Conservation (phyloP, 257 asterid species). For the Gentiana dahurica region DNA sequence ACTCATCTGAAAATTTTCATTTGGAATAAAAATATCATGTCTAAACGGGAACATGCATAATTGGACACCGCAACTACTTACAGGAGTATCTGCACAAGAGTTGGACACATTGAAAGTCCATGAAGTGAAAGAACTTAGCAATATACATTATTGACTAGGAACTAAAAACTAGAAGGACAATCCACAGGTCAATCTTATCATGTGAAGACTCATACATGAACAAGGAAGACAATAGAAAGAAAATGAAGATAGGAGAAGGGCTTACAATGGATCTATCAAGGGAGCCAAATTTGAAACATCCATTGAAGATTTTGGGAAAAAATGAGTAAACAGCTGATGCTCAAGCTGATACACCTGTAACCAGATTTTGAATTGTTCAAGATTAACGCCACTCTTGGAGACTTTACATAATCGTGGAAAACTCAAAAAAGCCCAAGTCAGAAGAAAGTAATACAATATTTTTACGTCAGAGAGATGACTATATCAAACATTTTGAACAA, state of each 20-base stretch:
- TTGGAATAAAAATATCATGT: too few relatives aligned
- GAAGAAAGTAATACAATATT: not conserved
- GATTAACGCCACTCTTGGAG: constrained; percentile 1
- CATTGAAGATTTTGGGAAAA: constrained; percentile 97
- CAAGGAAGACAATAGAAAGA: not conserved
- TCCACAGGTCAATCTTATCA: not conserved
- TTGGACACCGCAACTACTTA: too few relatives aligned
- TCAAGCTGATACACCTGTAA: constrained; percentile 93
- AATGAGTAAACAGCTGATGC: constrained; percentile 85
- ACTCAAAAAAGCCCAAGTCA: not conserved
- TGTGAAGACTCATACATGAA: not conserved
- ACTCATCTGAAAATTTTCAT: too few relatives aligned
- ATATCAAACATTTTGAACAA: too few relatives aligned
- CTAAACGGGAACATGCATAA: too few relatives aligned
- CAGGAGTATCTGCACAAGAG: too few relatives aligned
- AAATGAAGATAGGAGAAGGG: constrained; percentile 11
- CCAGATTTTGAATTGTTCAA: constrained; percentile 2
- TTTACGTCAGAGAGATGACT: too few relatives aligned
- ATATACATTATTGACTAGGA: not conserved
- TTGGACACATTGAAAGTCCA: too few relatives aligned
- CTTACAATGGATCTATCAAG: constrained; percentile 86
- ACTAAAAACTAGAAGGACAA: not conserved
- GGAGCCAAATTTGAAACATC: constrained; percentile 93
- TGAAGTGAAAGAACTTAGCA: too few relatives aligned
- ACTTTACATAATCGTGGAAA: not conserved